Evolutionary conservation across 352 stramenopile species (phyloP), one percentile per base, ranked within the genome.

Genomic region (Globisporangium iwayamae): DNA sequence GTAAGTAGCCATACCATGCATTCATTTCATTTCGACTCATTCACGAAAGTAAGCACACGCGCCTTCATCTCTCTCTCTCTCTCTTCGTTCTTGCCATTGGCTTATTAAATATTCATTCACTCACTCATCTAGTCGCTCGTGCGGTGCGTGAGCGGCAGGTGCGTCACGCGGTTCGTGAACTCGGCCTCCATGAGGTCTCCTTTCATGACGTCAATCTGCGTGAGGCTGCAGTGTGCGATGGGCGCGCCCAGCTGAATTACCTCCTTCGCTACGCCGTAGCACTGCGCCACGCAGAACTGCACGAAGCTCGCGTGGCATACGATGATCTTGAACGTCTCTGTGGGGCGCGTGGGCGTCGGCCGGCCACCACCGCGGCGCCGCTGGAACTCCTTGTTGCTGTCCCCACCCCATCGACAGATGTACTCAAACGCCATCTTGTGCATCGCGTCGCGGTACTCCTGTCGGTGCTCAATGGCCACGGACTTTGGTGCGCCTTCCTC

Each of bases 261-360:
- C 55, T 90, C 84, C 57, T 87, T 91, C 1, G 79, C 69, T 25
- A 93, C 76, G 16, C 76, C 62, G 69, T 89, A 83, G 57, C 73
- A 87, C 62, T 77, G 72, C 34, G 84, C 78, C 56, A 93, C 70
- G 51, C 78, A 91, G 63, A 83, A 87, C 67, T 93, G 79, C 53
- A 90, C 82, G 67, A 93, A 90, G 71, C 84, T 93, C 36, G 82
- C 79, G 69, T 93, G 84, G 50, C 80, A 86, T 55, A 93, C 83
- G 13, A 91, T 34, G 50, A 93, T 76, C 68, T 88, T 88, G 59
- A 80, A 91, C 58, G 78, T 83, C 43, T 91, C 82, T 1, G 59
- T 46, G 2, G 78, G 67, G 20, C 66, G 68, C 11, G 71, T 68
- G 0, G 28, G 47, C 28, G 50, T 20, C 3, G 50, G 60, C 14